phyloP scores from a whole-genome alignment of 2,329 filamentous ascomycete species.

The Scopulariopsis brevicaulis region DNA sequence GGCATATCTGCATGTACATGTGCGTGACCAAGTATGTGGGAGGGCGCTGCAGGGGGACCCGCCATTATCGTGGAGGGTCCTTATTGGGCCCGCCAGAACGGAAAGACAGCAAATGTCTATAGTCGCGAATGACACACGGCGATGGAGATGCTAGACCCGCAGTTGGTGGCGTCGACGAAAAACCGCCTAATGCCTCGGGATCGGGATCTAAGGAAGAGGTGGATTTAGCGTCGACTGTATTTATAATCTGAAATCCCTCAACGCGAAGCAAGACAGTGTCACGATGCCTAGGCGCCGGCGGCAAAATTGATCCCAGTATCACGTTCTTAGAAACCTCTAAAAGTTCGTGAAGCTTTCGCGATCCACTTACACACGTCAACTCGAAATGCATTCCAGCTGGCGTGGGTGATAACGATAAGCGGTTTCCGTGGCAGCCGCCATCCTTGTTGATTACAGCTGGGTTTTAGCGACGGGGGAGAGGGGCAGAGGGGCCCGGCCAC shows the following conservation, averaged over 20 bases:
- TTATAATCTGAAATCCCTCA: not conserved
- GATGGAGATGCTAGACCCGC: not conserved
- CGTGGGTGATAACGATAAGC: not conserved
- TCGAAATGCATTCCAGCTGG: not conserved
- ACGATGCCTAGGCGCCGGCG: too few species aligned
- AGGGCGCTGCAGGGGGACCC: not conserved
- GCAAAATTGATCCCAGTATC: too few species aligned
- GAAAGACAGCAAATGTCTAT: not conserved
- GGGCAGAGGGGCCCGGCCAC: not conserved
- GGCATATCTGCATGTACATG: not conserved
- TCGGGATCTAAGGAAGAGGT: not conserved
- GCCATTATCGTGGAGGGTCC: not conserved
- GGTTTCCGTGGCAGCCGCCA: conserved; percentile 2
- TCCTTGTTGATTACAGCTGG: not conserved
- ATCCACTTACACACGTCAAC: too few species aligned
- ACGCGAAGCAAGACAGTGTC: not conserved
- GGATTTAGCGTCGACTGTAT: not conserved
- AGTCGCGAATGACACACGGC: not conserved
- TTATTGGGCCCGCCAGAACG: too few species aligned
- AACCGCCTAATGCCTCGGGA: not conserved
- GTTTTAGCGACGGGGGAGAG: not conserved
- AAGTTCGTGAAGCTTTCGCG: too few species aligned
- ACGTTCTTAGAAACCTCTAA: too few species aligned
- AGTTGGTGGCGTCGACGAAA: not conserved
- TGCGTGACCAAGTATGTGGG: not conserved